Evolutionary conservation across 1,139 yeast species (phyloP).

Genomic region (Blastobotrys raffinosifermentans): DNA sequence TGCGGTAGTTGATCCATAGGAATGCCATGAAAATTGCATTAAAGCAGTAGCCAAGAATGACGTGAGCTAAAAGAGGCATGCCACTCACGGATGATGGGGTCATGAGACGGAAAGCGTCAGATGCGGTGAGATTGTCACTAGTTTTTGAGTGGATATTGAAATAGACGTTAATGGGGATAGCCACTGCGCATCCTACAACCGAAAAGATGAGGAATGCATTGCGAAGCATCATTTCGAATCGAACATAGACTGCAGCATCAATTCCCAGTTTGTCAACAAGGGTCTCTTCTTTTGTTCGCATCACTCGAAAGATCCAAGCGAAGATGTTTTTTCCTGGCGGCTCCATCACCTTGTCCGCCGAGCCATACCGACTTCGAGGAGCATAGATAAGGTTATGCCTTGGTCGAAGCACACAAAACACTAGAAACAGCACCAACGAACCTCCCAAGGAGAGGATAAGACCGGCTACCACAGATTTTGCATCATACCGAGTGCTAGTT

Average conservation of each 20-base stretch:
- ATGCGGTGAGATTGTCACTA: conserved; percentile 19
- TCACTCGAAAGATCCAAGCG: conserved; percentile 28
- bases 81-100: conserved; percentile 35
- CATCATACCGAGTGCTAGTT: conserved; percentile 23
- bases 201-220: conserved; percentile 31
- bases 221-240: conserved; percentile 32
- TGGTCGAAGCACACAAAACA: conserved; percentile 33
- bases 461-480: conserved; percentile 34
- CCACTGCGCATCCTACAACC: conserved; percentile 31
- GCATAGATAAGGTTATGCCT: conserved; percentile 33
- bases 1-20: conserved; percentile 28
- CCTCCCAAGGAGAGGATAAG: conserved; percentile 33
- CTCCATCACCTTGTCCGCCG: conserved; percentile 20
- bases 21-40: conserved; percentile 26
- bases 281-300: conserved; percentile 24
- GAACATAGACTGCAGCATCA: conserved; percentile 35
- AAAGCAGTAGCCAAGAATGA: conserved; percentile 31
- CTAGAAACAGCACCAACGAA: conserved; percentile 24
- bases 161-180: conserved; percentile 36
- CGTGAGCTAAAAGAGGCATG: conserved; percentile 32
- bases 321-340: conserved; percentile 23
- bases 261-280: conserved; percentile 32
- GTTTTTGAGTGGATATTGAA: conserved; percentile 23
- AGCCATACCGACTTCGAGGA: conserved; percentile 26
- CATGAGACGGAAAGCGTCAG: conserved; percentile 34